A percentile compares a stretch with the other conserved stretches of the same genome.
Evolutionary conservation across 345 rosid genomes (phyloP).

Genomic region (Linum trigynum): DNA sequence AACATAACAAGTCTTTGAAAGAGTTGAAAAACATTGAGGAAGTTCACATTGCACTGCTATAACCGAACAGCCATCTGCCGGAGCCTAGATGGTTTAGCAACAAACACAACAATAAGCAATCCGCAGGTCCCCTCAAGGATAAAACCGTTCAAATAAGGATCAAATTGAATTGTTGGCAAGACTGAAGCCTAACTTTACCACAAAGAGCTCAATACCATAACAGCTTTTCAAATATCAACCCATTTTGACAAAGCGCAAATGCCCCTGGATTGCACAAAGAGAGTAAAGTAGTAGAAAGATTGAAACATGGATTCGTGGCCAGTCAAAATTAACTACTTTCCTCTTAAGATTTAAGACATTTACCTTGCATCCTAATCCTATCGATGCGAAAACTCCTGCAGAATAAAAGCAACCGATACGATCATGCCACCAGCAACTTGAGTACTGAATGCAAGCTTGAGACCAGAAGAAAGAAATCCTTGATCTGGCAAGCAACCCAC

Average conservation of each 20-base stretch:
- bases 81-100: neutral
- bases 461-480: too few relatives aligned
- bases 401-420: too few relatives aligned
- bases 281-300: neutral
- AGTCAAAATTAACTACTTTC: neutral
- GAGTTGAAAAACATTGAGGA: neutral
- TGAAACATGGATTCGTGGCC: neutral
- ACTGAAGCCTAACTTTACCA: neutral
- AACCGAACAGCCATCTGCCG: neutral
- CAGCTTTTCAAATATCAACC: neutral
- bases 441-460: too few relatives aligned
- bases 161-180: neutral
- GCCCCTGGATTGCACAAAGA: neutral
- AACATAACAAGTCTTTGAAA: neutral
- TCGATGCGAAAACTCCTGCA: too few relatives aligned
- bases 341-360: neutral
- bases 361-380: too few relatives aligned
- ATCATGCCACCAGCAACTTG: too few relatives aligned
- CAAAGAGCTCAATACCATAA: neutral
- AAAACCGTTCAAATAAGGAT: too few relatives aligned
- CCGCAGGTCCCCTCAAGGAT: too few relatives aligned
- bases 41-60: neutral
- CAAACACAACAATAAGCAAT: too few relatives aligned
- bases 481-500: too few relatives aligned
- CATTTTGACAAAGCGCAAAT: neutral